These are phyloP conservation scores for Fusarium avenaceum DNA, from an alignment of 2,329 filamentous ascomycete species.

Conservation along the genomic window DNA sequence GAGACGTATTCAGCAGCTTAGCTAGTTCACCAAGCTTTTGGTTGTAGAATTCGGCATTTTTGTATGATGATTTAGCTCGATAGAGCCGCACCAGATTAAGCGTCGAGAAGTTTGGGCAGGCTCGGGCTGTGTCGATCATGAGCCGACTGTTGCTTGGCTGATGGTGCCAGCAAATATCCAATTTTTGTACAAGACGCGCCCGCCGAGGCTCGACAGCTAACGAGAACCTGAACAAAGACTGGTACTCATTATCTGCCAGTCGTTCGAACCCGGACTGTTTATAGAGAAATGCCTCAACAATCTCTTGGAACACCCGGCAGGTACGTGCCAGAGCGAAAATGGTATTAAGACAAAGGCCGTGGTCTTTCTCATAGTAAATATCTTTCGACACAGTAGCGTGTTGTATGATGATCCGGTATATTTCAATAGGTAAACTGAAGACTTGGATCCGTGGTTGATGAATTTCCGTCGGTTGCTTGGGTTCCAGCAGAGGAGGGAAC, in stretches of 20 bases:
- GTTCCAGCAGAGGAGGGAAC: background rate
- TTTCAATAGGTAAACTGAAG: conserved; percentile 7
- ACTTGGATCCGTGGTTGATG: fast-evolving
- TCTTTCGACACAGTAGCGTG: too few species aligned
- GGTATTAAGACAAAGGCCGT: background rate
- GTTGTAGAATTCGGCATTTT: background rate
- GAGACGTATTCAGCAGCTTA: background rate
- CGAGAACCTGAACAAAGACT: background rate
- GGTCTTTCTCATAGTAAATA: background rate
- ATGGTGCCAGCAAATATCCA: conserved; percentile 2
- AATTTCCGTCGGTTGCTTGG: background rate
- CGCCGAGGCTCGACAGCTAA: conserved; percentile 25
- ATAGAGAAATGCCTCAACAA: conserved; percentile 22
- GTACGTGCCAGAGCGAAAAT: conserved; percentile 21
- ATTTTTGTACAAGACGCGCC: background rate
- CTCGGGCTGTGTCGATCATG: background rate
- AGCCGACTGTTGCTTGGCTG: background rate
- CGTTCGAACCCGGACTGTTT: background rate
- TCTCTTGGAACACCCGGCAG: background rate
- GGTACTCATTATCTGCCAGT: too few species aligned
- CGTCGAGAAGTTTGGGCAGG: conserved; percentile 18
- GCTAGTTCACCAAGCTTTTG: background rate
- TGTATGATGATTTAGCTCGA: too few species aligned
- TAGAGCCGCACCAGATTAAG: background rate
- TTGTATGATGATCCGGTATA: conserved; percentile 17